These are phyloP conservation scores for Brassica balearica DNA, from an alignment of 441 rosid genomes.

Conservation along the genomic window DNA sequence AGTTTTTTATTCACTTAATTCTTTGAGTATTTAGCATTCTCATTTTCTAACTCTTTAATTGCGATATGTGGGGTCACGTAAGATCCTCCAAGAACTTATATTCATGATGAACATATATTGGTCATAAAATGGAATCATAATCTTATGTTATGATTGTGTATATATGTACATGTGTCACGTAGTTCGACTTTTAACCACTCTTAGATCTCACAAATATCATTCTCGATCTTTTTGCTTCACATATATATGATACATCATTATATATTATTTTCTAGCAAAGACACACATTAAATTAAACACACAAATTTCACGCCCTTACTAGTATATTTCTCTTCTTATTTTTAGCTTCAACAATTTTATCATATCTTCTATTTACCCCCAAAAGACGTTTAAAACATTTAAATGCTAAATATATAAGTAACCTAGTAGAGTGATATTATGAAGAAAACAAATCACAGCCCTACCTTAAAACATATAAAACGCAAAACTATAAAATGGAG, in stretches of 20 bases:
- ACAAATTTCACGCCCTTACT: background rate
- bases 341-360: constrained; percentile 5
- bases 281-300: background rate
- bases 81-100: constrained; percentile 60
- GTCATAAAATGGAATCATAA: constrained; percentile 64
- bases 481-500: background rate
- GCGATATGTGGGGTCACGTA: constrained; percentile 50
- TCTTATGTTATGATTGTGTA: constrained; percentile 52
- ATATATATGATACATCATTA: constrained; percentile 30
- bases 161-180: constrained; percentile 54
- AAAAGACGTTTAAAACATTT: no score
- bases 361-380: background rate
- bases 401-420: constrained; percentile 5
- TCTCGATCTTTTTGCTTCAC: constrained; percentile 42
- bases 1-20: constrained; percentile 4
- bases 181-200: constrained; percentile 59
- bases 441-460: background rate
- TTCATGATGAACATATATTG: constrained; percentile 49
- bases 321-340: background rate
- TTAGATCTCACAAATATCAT: constrained; percentile 50
- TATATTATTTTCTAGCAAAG: background rate
- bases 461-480: background rate
- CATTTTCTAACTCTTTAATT: background rate
- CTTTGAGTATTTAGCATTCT: constrained; percentile 8
- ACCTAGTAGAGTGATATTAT: background rate